Percentiles rank a stretch among this genome's conserved stretches.
Conservation (phyloP, 208 protist genomes). For the Crithidia expoeki region DNA sequence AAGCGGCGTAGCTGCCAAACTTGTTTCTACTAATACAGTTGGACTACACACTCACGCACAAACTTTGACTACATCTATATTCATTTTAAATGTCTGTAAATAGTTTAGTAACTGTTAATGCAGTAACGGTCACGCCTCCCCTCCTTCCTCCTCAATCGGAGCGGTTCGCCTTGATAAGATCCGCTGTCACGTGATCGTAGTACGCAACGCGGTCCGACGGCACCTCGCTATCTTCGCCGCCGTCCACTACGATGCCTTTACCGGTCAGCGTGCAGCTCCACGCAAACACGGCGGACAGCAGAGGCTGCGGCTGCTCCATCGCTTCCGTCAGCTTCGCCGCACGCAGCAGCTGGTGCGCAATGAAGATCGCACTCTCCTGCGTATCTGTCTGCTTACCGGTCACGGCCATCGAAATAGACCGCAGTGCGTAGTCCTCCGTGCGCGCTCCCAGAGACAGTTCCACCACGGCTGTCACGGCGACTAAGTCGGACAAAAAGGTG, state of each 20-base stretch:
- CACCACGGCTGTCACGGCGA: slow-evolving; percentile 35
- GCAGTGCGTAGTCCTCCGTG: no score
- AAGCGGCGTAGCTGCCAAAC: no score
- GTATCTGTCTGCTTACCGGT: background rate
- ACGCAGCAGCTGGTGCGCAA: slow-evolving; percentile 62
- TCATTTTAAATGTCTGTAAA: slow-evolving; percentile 6
- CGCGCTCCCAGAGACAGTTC: slow-evolving; percentile 13
- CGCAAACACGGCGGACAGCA: slow-evolving; percentile 50
- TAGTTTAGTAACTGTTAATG: background rate
- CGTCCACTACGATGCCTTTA: slow-evolving; percentile 58
- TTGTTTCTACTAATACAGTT: no score
- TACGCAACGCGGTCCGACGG: slow-evolving; percentile 62
- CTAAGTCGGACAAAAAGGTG: slow-evolving; percentile 32
- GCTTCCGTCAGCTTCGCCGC: slow-evolving; percentile 65
- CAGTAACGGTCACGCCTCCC: no score
- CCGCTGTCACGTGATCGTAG: slow-evolving; percentile 86
- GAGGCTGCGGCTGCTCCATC: slow-evolving; percentile 65
- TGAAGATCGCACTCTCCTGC: slow-evolving; percentile 32
- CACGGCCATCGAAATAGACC: no score
- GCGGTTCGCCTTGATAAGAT: slow-evolving; percentile 74
- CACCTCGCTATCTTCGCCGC: slow-evolving; percentile 51
- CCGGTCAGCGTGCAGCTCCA: slow-evolving; percentile 27
- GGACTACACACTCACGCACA: no score
- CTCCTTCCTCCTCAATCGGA: slow-evolving; percentile 9
- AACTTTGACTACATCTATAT: no score